Base-by-base conservation (phyloP, 805 yeast species). In the Candida namnaoensis region DNA sequence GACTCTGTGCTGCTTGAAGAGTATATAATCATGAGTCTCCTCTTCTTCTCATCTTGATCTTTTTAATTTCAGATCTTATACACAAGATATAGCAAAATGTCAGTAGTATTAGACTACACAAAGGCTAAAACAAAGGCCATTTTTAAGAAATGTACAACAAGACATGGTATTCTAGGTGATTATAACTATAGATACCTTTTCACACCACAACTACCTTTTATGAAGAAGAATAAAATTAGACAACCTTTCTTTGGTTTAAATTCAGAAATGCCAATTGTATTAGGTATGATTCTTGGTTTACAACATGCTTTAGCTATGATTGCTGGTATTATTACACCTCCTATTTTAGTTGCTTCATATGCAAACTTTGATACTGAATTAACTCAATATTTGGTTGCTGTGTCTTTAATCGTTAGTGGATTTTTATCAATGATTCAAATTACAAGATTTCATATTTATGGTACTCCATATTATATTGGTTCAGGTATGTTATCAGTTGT, bases 231-330 rank as follows among this genome's bases (percentile, higher is more conserved):
- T 53, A 53, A 61, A 57, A 47, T 61, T 66, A 64, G 75, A 3
- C 88, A 82, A 53, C 95, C 95, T 1, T 88, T 88, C 60, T 88
- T 88, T 52, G 87, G 90, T 6, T 64, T 88, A 38, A 68, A 88
- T 57, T 78, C 80, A 37, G 85, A 80, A 6, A 80, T 88, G 78
- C 97, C 97, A 1, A 55, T 87, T 13, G 55, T 84, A 5, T 66
- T 88, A 44, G 95, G 95, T 1, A 62, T 83, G 41, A 46, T 88
- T 10, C 71, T 88, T 36, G 96, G 96, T 13, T 71, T 88, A 47
- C 96, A 88, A 64, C 97, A 88, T 57, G 70, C 95, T 1, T 62
- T 88, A 50, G 80, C 96, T 26, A 88, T 88, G 96, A 66, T 88
- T 64, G 96, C 96, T 9, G 96, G 96, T 54, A 76, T 88, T 40